phyloP scores from a whole-genome alignment of 768 basidiomycete species.

The Amyloporia xantha region DNA sequence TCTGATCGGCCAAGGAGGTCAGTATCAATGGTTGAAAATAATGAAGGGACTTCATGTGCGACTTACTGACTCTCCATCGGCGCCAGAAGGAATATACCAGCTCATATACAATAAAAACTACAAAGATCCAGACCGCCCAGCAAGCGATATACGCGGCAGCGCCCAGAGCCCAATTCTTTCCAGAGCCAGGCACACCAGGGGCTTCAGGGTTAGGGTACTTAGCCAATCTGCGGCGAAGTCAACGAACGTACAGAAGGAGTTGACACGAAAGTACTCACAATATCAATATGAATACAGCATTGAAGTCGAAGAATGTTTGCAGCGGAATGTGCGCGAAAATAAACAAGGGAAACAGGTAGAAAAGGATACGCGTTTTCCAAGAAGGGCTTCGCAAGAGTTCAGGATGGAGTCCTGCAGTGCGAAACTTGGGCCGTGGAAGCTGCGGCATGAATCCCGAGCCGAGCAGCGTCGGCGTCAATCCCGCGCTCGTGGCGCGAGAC shows the following conservation, averaged over 20 bases:
- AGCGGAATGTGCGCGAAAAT: slow-evolving; percentile 66
- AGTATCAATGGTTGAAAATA: slow-evolving; percentile 14
- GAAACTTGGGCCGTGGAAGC: slow-evolving; percentile 58
- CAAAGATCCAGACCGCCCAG: slow-evolving; percentile 69
- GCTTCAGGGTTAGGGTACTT: slow-evolving; percentile 67
- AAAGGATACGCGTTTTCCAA: slow-evolving; percentile 48
- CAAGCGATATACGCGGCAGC: slow-evolving; percentile 79
- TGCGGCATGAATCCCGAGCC: slow-evolving; percentile 25
- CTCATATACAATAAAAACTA: slow-evolving; percentile 73
- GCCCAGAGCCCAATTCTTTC: slow-evolving; percentile 76
- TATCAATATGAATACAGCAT: slow-evolving; percentile 74
- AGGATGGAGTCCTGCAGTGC: slow-evolving; percentile 58
- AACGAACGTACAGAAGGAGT: not conserved
- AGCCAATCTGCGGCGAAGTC: slow-evolving; percentile 46
- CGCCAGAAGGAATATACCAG: slow-evolving; percentile 67
- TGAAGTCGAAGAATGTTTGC: slow-evolving; percentile 87
- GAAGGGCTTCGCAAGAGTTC: slow-evolving; percentile 62
- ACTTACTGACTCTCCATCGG: slow-evolving; percentile 77
- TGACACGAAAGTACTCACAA: slow-evolving; percentile 52
- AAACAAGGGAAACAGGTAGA: slow-evolving; percentile 63
- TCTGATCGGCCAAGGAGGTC: slow-evolving; percentile 34
- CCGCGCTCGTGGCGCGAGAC: slow-evolving; percentile 49
- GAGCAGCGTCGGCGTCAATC: slow-evolving; percentile 37
- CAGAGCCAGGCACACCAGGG: slow-evolving; percentile 62
- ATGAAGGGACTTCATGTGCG: no score